Conservation (phyloP, 345 rosid genomes). For the Euclidium syriacum region DNA sequence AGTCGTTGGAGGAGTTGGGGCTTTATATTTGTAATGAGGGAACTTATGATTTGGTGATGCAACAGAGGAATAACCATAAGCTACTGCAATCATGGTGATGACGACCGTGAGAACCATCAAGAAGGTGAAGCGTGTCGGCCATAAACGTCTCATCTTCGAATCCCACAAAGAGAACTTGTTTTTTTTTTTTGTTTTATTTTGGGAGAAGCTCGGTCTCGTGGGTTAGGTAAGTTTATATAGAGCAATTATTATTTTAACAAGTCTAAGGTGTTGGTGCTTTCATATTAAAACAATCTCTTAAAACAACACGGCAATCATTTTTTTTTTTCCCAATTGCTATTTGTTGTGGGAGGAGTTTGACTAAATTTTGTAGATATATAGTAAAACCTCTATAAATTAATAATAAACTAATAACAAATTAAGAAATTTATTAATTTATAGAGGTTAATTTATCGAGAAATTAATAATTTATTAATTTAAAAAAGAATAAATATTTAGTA, state of each 20-base stretch:
- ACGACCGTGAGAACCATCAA: constrained; percentile 7
- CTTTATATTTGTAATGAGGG: constrained; percentile 34
- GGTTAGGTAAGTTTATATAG: neutral
- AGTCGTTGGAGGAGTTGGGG: constrained; percentile 24
- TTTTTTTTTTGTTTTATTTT: neutral
- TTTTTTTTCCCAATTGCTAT: neutral
- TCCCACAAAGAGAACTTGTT: neutral
- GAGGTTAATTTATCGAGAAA: no score
- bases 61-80: constrained; percentile 24
- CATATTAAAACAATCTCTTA: neutral
- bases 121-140: constrained; percentile 11
- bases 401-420: no score
- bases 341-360: neutral
- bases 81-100: constrained; percentile 25
- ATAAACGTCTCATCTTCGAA: constrained; percentile 20
- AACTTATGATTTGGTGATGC: constrained; percentile 28
- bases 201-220: neutral
- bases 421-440: no score
- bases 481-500: no score
- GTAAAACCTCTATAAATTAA: no score
- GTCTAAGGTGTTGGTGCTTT: constrained; percentile 10
- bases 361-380: neutral
- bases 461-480: no score
- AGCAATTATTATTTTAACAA: neutral
- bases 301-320: neutral